These are phyloP conservation scores for Umbelopsis sp. DNA, from an alignment of 192 early-diverging fungal genomes.

Conservation along the genomic window DNA sequence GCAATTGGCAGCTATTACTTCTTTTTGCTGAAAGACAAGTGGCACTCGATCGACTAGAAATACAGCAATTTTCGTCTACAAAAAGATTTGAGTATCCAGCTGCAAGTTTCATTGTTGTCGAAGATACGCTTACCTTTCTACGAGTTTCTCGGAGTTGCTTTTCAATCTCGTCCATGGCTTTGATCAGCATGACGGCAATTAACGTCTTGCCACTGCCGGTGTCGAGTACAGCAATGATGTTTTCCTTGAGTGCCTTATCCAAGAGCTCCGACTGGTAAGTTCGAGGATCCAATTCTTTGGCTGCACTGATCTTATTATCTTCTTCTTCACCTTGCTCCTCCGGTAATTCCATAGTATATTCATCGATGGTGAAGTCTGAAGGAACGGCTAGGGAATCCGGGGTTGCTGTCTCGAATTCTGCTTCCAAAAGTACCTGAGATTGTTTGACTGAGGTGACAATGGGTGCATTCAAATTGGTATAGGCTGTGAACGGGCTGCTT, in stretches of 20 bases:
- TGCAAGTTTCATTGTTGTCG: constrained; percentile 26
- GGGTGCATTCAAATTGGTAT: constrained; percentile 9
- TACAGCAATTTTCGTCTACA: constrained; percentile 57
- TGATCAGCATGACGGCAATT: constrained; percentile 84
- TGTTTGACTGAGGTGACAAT: not conserved
- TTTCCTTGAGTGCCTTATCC: constrained; percentile 62
- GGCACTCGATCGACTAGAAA: constrained; percentile 90
- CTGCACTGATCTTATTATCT: not conserved
- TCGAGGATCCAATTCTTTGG: constrained; percentile 51
- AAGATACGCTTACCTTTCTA: constrained; percentile 31
- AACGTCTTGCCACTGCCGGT: constrained; percentile 96
- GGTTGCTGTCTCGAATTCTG: not conserved
- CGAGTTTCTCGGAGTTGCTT: constrained; percentile 35
- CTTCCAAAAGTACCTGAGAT: not conserved
- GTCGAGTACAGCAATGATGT: constrained; percentile 89
- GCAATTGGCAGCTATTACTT: constrained; percentile 74
- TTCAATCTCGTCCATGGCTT: constrained; percentile 62
- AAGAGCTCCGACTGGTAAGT: constrained; percentile 85
- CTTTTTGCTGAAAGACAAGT: constrained; percentile 83
- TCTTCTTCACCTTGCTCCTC: constrained; percentile 15
- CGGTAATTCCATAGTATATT: constrained; percentile 8
- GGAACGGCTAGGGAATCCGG: not conserved
- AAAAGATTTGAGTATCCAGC: not conserved
- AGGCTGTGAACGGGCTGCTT: constrained; percentile 11
- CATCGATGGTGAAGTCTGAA: constrained; percentile 15